Percentiles rank a stretch among this genome's conserved stretches.
phyloP scores from a whole-genome alignment of 768 basidiomycete species.

The Boletus rubescentipes region DNA sequence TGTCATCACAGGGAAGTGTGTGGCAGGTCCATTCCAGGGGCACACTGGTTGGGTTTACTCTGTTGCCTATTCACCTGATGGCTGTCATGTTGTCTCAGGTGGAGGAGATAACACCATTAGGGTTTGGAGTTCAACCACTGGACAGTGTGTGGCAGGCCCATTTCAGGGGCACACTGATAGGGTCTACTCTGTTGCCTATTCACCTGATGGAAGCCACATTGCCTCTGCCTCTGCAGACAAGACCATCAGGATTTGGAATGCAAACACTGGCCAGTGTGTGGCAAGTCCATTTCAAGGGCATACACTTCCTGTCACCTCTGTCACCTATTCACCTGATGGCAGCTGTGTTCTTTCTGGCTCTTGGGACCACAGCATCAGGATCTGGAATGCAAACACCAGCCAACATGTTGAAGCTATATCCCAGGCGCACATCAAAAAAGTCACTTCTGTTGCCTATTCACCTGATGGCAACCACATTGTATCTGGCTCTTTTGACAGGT shows the following conservation, averaged over 20 bases:
- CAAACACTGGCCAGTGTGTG: constrained; percentile 10
- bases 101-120: constrained; percentile 13
- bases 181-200: constrained; percentile 22
- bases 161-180: constrained; percentile 3
- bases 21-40: constrained; percentile 9
- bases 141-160: constrained; percentile 7
- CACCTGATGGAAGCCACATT: constrained; percentile 24
- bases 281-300: constrained; percentile 20
- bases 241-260: constrained; percentile 23
- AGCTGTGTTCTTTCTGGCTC: constrained; percentile 15
- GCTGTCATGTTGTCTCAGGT: constrained; percentile 17
- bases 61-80: constrained; percentile 27
- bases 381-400: constrained; percentile 15
- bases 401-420: background rate
- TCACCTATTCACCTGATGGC: constrained; percentile 19
- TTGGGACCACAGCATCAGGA: constrained; percentile 12
- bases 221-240: constrained; percentile 25
- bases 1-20: constrained; percentile 4
- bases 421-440: background rate
- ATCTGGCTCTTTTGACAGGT: constrained; percentile 10
- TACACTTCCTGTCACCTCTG: constrained; percentile 1
- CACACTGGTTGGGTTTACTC: background rate
- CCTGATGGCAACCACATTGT: constrained; percentile 13
- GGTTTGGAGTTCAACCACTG: constrained; percentile 20
- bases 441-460: constrained; percentile 16